Percentiles rank a stretch among this genome's conserved stretches.
Evolutionary conservation across 257 asterid genomes (phyloP).

Genomic region (Primulina tabacum): DNA sequence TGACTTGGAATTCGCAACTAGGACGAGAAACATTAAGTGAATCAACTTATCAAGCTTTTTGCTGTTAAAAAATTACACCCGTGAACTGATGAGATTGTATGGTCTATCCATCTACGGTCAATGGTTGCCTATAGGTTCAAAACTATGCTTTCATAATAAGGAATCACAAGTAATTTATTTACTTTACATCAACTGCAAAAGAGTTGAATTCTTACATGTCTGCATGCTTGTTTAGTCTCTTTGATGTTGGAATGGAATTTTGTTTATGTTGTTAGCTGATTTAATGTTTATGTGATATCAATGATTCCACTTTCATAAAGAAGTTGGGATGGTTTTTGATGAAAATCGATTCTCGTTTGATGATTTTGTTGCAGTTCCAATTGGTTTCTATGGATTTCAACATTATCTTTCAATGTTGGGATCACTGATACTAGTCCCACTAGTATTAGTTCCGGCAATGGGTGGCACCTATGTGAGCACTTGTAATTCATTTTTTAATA

Average conservation of each 20-base stretch:
- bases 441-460: constrained; percentile 99
- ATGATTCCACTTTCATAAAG: not conserved
- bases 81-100: not conserved
- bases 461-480: constrained; percentile 96
- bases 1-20: not conserved
- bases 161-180: not conserved
- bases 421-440: constrained; percentile 87
- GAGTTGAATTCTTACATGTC: not conserved
- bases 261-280: constrained; percentile 9
- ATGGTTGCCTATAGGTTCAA: not conserved
- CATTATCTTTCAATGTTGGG: constrained; percentile 94
- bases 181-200: not conserved
- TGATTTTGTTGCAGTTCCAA: constrained; percentile 72
- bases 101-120: not conserved
- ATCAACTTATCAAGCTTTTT: not conserved
- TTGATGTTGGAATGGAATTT: not conserved
- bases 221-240: not conserved
- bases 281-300: constrained; percentile 9
- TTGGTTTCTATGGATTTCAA: constrained; percentile 89
- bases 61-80: not conserved
- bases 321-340: constrained; percentile 4
- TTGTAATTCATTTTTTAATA: constrained; percentile 34
- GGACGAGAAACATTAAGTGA: not conserved
- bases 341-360: constrained; percentile 15
- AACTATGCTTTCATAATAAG: not conserved